phyloP scores from a whole-genome alignment of 1,139 yeast species.

The Candida albicans region DNA sequence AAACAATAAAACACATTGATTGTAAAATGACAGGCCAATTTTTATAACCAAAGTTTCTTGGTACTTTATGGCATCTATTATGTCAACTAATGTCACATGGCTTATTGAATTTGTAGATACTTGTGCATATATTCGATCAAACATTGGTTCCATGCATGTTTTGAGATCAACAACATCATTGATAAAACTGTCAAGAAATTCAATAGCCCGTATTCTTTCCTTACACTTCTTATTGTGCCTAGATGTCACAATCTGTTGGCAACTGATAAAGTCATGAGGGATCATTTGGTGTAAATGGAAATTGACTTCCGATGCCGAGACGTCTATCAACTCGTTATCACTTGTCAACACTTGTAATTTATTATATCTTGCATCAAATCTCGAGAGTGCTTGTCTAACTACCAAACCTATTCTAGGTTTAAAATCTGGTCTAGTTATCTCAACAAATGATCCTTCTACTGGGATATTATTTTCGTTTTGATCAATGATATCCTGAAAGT shows the following conservation, averaged over 20 bases:
- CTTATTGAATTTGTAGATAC: conserved; percentile 18
- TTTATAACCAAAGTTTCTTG: conserved; percentile 15
- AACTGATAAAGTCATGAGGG: conserved; percentile 21
- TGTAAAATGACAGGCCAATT: conserved; percentile 23
- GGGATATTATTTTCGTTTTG: conserved; percentile 25
- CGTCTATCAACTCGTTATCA: conserved; percentile 28
- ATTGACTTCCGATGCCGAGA: conserved; percentile 27
- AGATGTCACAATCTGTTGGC: conserved; percentile 22
- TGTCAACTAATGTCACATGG: conserved; percentile 22
- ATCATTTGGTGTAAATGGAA: conserved; percentile 30
- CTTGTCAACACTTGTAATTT: conserved; percentile 32
- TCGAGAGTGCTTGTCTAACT: conserved; percentile 27
- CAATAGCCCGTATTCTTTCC: conserved; percentile 21
- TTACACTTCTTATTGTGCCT: conserved; percentile 21
- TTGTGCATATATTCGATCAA: conserved; percentile 29
- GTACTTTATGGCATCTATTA: conserved; percentile 24
- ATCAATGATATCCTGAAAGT: conserved; percentile 18
- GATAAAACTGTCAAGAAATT: conserved; percentile 23
- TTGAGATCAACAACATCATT: conserved; percentile 14
- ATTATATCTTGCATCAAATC: conserved; percentile 36
- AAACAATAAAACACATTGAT: conserved; percentile 31
- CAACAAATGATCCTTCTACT: conserved; percentile 36
- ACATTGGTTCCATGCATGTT: conserved; percentile 13
- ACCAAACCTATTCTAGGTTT: conserved; percentile 41
- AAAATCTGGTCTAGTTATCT: conserved; percentile 24